These are phyloP conservation scores for Polygonum aviculare DNA, from an alignment of 148 eudicot genomes.

Conservation along the genomic window DNA sequence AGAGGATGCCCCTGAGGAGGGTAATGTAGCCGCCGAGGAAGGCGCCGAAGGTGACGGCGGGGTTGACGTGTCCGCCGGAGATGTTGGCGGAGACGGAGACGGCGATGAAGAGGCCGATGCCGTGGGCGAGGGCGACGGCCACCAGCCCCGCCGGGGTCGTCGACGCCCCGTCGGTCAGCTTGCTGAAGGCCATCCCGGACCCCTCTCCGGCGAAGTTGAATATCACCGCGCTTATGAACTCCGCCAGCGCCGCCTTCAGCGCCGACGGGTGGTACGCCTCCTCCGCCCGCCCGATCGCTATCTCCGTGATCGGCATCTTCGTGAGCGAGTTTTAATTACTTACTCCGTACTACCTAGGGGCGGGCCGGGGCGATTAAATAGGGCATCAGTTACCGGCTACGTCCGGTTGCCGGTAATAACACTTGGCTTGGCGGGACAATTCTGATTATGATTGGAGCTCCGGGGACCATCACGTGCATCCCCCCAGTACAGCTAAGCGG, in stretches of 20 bases:
- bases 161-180: slow-evolving; percentile 15
- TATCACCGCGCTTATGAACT: slow-evolving; percentile 23
- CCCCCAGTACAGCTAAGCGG: not conserved
- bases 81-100: slow-evolving; percentile 17
- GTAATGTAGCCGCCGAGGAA: slow-evolving; percentile 22
- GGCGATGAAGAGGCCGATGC: slow-evolving; percentile 16
- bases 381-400: not conserved
- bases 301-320: slow-evolving; percentile 16
- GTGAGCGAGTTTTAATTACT: no score
- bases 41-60: slow-evolving; percentile 23
- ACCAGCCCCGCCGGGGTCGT: slow-evolving; percentile 16
- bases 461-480: not conserved
- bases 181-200: slow-evolving; percentile 25
- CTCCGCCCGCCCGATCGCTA: slow-evolving; percentile 15
- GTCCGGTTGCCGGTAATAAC: not conserved
- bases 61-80: slow-evolving; percentile 23
- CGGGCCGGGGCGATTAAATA: not conserved
- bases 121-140: slow-evolving; percentile 17
- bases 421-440: not conserved
- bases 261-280: slow-evolving; percentile 21
- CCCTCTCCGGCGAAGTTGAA: slow-evolving; percentile 34
- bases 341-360: no score
- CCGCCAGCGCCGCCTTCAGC: slow-evolving; percentile 28
- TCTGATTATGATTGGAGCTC: not conserved
- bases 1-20: slow-evolving; percentile 13